phyloP scores from a whole-genome alignment of 768 basidiomycete genomes.

The Collybia sordida region DNA sequence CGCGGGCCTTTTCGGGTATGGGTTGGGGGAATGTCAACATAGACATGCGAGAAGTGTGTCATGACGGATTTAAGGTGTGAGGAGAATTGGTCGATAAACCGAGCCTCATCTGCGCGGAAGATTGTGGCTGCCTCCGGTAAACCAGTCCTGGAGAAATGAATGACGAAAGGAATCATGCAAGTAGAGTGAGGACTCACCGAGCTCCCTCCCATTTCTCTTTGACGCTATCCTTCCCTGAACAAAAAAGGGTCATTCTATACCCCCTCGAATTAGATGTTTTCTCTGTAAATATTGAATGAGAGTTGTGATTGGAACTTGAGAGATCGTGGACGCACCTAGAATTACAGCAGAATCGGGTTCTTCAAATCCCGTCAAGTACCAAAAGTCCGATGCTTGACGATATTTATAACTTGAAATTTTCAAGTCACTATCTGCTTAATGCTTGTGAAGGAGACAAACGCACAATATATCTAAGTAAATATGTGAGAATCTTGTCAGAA shows the following conservation, averaged over 20 bases:
- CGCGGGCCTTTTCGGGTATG: constrained; percentile 34
- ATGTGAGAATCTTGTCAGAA: constrained; percentile 7
- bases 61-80: constrained; percentile 58
- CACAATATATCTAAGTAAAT: constrained; percentile 68
- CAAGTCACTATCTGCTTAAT: neutral
- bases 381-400: constrained; percentile 88
- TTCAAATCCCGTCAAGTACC: constrained; percentile 95
- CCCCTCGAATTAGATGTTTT: constrained; percentile 70
- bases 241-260: constrained; percentile 87
- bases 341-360: constrained; percentile 91
- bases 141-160: constrained; percentile 47
- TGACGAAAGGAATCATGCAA: neutral
- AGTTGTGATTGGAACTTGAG: neutral
- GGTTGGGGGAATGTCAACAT: constrained; percentile 45
- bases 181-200: constrained; percentile 32
- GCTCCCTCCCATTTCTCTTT: constrained; percentile 95
- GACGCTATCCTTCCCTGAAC: constrained; percentile 64
- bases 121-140: constrained; percentile 59
- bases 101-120: constrained; percentile 80
- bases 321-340: constrained; percentile 49
- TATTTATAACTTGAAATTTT: constrained; percentile 91
- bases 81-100: constrained; percentile 53
- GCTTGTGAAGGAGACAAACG: constrained; percentile 23
- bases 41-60: constrained; percentile 47
- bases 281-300: constrained; percentile 40